These are phyloP conservation scores for Ramaria sp. DNA, from an alignment of 768 basidiomycete genomes.

Conservation along the genomic window DNA sequence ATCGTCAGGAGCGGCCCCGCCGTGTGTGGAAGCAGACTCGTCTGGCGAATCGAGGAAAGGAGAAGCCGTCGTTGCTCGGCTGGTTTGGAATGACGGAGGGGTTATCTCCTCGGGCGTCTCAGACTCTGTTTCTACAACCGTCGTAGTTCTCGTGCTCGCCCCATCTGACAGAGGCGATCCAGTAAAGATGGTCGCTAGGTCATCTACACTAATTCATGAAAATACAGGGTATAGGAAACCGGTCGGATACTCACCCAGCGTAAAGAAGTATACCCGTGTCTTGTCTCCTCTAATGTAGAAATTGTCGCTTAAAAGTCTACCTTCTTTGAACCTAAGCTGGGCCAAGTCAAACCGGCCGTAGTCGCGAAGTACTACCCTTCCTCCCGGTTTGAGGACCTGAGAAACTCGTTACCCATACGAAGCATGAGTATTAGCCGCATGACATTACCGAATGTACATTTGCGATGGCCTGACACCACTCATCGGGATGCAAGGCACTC, in stretches of 20 bases:
- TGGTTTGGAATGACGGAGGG: neutral
- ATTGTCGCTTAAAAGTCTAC: conserved; percentile 83
- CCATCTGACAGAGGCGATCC: conserved; percentile 29
- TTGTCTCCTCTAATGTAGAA: conserved; percentile 96
- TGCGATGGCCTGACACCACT: conserved; percentile 75
- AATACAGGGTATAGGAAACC: neutral
- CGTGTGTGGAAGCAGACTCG: neutral
- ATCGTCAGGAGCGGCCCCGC: conserved; percentile 7
- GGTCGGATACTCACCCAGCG: conserved; percentile 42
- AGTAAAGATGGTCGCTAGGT: conserved; percentile 71
- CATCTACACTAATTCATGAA: conserved; percentile 36
- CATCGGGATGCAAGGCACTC: conserved; percentile 84
- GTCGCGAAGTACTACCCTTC: conserved; percentile 77
- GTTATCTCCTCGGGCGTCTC: neutral
- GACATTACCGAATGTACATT: conserved; percentile 63
- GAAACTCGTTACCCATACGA: neutral
- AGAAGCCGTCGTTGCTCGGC: neutral
- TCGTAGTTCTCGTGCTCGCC: neutral
- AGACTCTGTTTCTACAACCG: conserved; percentile 6
- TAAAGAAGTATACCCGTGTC: conserved; percentile 96
- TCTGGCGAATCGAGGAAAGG: neutral
- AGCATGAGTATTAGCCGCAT: neutral
- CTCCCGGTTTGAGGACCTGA: conserved; percentile 86
- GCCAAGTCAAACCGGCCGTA: conserved; percentile 94
- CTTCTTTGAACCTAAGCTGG: conserved; percentile 84